phyloP scores from a whole-genome alignment of 2,329 filamentous ascomycete species.

The Beauveria bassiana region DNA sequence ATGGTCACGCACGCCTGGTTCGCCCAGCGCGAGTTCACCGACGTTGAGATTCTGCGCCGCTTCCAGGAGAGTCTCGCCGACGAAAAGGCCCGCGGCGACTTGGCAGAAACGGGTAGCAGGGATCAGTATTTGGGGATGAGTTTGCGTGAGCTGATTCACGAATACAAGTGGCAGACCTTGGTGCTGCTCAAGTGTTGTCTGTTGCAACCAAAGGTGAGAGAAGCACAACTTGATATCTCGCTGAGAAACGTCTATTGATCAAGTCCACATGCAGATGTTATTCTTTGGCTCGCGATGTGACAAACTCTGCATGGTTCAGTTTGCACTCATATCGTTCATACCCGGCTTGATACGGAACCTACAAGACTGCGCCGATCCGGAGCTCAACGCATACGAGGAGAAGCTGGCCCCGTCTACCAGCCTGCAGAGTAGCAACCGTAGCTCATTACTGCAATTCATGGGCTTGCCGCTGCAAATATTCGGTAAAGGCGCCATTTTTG shows the following conservation, averaged over 20 bases:
- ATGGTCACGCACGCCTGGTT: conserved; percentile 96
- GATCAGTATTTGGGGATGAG: conserved; percentile 88
- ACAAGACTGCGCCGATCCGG: conserved; percentile 94
- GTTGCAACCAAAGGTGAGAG: conserved; percentile 78
- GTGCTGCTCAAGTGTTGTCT: conserved; percentile 91
- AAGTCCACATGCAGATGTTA: conserved; percentile 66
- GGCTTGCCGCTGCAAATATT: conserved; percentile 92
- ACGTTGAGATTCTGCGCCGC: conserved; percentile 79
- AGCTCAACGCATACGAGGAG: conserved; percentile 75
- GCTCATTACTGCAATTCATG: conserved; percentile 87
- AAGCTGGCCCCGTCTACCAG: conserved; percentile 70
- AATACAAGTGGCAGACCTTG: conserved; percentile 91
- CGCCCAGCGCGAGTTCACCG: conserved; percentile 84
- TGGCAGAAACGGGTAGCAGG: conserved; percentile 61
- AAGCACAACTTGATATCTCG: conserved; percentile 3
- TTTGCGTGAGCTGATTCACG: conserved; percentile 81
- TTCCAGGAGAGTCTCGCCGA: conserved; percentile 84
- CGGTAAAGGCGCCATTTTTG: conserved; percentile 90
- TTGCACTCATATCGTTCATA: conserved; percentile 90
- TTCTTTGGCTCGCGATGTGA: conserved; percentile 98
- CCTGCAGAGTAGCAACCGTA: conserved; percentile 83
- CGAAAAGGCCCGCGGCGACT: conserved; percentile 48
- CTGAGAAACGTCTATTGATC: background rate
- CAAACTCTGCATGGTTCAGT: conserved; percentile 95
- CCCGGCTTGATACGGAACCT: conserved; percentile 84